These are phyloP conservation scores for Camellia granthamiana DNA, from an alignment of 148 eudicot genomes.

Conservation along the genomic window DNA sequence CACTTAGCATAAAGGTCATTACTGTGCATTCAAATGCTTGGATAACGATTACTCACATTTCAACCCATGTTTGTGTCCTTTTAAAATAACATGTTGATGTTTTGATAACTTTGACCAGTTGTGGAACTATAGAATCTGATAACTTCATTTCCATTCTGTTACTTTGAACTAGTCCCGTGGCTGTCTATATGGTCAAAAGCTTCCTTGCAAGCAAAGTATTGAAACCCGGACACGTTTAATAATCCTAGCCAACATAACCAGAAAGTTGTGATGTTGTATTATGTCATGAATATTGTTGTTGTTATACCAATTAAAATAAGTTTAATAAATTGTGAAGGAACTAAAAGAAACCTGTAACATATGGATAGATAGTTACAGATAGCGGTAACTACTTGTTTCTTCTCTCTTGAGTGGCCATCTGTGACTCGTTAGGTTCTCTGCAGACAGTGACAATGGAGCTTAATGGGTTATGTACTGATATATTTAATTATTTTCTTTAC, in stretches of 20 bases:
- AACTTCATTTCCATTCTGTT: neutral
- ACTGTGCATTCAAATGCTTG: slow-evolving; percentile 6
- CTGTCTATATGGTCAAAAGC: no score
- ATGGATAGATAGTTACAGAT: no score
- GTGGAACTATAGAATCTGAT: neutral
- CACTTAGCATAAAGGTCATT: slow-evolving; percentile 67
- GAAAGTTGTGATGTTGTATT: neutral
- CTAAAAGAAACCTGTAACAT: no score
- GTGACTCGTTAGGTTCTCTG: neutral
- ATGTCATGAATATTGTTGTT: no score
- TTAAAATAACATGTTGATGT: neutral
- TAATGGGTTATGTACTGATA: neutral
- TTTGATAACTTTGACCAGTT: neutral
- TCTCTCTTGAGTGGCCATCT: neutral
- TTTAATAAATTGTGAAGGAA: no score
- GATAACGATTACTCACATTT: neutral
- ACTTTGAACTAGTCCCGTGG: neutral
- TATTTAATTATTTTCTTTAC: neutral
- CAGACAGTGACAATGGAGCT: neutral
- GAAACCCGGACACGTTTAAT: no score
- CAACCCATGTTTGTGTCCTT: neutral
- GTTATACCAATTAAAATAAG: no score
- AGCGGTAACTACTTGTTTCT: no score
- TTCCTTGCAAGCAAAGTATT: no score
- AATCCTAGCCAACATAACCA: neutral